phyloP scores from a whole-genome alignment of 495 filamentous ascomycete genomes.

The Choiromyces venosus region DNA sequence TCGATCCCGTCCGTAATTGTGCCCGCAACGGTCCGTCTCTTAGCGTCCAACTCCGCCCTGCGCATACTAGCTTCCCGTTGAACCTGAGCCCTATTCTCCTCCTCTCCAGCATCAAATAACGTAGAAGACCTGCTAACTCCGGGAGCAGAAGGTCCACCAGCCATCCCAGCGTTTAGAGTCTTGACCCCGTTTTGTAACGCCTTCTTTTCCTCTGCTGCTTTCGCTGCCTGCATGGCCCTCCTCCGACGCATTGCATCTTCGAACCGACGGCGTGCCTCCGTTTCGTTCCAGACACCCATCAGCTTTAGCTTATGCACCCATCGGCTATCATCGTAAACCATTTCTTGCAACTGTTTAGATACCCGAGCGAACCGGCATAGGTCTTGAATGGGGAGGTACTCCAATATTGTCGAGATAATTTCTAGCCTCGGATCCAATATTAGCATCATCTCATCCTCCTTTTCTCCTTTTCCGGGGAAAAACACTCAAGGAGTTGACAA shows the following conservation, averaged over 20 bases:
- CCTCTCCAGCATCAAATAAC: slow-evolving; percentile 57
- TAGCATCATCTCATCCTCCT: not conserved
- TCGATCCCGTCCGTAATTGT: slow-evolving; percentile 46
- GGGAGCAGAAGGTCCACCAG: slow-evolving; percentile 13
- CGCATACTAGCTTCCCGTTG: slow-evolving; percentile 13
- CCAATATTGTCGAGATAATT: slow-evolving; percentile 80
- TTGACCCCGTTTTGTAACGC: slow-evolving; percentile 13
- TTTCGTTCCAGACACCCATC: slow-evolving; percentile 91
- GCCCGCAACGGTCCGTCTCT: not conserved
- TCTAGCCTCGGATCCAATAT: slow-evolving; percentile 49
- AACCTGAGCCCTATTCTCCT: slow-evolving; percentile 24
- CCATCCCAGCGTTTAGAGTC: not conserved
- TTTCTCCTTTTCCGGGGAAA: not conserved
- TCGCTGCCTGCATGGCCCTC: slow-evolving; percentile 55
- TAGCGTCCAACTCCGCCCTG: slow-evolving; percentile 11
- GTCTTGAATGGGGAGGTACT: slow-evolving; percentile 78
- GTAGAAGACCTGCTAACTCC: slow-evolving; percentile 46
- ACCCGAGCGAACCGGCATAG: slow-evolving; percentile 80
- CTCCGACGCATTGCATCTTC: slow-evolving; percentile 68
- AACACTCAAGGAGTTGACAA: not conserved
- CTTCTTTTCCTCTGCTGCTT: slow-evolving; percentile 47
- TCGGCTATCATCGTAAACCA: slow-evolving; percentile 97
- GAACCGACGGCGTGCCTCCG: slow-evolving; percentile 69
- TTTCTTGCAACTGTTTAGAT: slow-evolving; percentile 85
- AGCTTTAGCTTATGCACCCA: slow-evolving; percentile 79